Evolutionary conservation across 257 asterid genomes (phyloP), one percentile per base, ranked within the genome.

Genomic region (Salvia hispanica): DNA sequence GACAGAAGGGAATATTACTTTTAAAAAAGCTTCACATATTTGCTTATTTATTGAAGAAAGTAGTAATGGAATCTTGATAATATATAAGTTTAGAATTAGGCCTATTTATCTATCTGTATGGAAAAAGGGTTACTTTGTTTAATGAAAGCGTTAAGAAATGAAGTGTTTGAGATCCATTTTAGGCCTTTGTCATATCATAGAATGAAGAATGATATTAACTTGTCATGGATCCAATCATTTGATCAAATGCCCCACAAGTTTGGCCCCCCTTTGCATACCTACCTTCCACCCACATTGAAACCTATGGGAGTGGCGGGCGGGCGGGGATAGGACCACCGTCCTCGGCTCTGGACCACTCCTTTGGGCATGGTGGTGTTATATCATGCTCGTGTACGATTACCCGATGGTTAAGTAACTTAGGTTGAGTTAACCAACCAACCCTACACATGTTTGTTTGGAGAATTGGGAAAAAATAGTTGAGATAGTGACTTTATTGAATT

Each of bases 211-310:
- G 80, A 80, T 68, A 64, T 75, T 78, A 65, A 80, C 84, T 70
- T 78, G 79, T 78, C 88, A 70, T 70, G 70, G 69, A 74, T 71
- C 86, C 88, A 85, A 85, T 86, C 86, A 83, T 89, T 89, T 87
- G 90, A 73, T 80, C 77, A 73, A 74, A 76, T 77, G 62, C 67
- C 83, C 82, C 76, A 74, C 78, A 13, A 37, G 67, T 77, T 58
- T 78, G 85, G 82, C 68, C 78, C 83, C 31, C 31, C 2, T 25
- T 65, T 71, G 79, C 85, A 76, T 73, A 70, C 89, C 87, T 78
- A 83, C 80, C 69, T 71, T 79, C 71, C 74, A 77, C 79, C 85
- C 83, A 69, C 67, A 75, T 76, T 84, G 66, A 80, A 83, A 73
- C 82, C 70, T 59, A 58, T 28, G 28, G 79, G 58, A 64, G 76